Base-by-base conservation (phyloP, 768 basidiomycete species). In the Suillus hirtellus region DNA sequence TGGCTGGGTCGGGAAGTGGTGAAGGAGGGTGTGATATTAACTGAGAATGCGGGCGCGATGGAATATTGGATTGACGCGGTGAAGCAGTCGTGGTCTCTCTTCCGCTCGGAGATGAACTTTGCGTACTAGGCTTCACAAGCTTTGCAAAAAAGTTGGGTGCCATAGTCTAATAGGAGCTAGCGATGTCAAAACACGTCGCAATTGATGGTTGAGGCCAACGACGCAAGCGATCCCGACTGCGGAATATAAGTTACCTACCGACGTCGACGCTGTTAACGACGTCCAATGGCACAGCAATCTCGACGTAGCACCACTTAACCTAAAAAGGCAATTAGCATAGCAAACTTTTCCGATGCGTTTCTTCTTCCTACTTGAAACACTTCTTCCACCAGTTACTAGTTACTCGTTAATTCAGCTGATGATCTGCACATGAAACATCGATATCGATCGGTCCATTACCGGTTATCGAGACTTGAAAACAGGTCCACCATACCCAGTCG, bases 71-170 rank as follows among this genome's bases (percentile, higher is more conserved):
- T 0, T 63, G 8, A 5, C 55, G 44, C 0, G 58, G 50, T 7
- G 66, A 62, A 14, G 47, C 14, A 6, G 47, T 19, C 4, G n/a
- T 7, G 10, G 52, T 59, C 9, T 63, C 64, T 17, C 34, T 44
- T 27, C 38, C 38, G 1, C 17, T 46, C 38, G 68, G 55, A 3
- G 72, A 59, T 47, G 61, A 35, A 11, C 35, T 37, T 37, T 60
- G 60, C 0, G 73, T n/a, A 49, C 24, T 49, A n/a, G 62, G 65
- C 35, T 65, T 72, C 58, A 75, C 72, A 46, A 75, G 69, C 60
- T 75, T 75, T 44, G 73, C 58, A 59, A 75, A 72, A 66, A 75
- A 75, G 34, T 67, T 68, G 19, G 75, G 59, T 0, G 74, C 67
- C 74, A 75, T 75, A 10, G 52, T 19, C 59, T 35, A 35, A 24